Evolutionary conservation across 441 rosid genomes (phyloP).

Genomic region (Mallotus japonicus): DNA sequence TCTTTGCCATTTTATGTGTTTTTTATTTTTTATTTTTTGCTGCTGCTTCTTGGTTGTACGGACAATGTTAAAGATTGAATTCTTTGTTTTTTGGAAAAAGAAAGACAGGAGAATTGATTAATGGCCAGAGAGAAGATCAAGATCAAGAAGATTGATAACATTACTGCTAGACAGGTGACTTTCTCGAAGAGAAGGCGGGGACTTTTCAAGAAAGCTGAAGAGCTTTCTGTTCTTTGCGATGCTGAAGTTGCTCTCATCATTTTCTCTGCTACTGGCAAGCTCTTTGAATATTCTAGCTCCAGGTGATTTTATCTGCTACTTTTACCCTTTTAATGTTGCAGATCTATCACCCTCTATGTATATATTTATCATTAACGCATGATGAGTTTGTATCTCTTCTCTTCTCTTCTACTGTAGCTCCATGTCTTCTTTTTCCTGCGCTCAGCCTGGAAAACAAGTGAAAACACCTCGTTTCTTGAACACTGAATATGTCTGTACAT

Average conservation of each 20-base stretch:
- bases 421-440: no score
- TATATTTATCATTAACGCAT: no score
- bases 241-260: slow-evolving; percentile 68
- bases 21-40: neutral
- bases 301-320: slow-evolving; percentile 17
- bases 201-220: slow-evolving; percentile 76
- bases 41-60: neutral
- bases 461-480: no score
- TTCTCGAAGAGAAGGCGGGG: slow-evolving; percentile 84
- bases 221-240: slow-evolving; percentile 69
- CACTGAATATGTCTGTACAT: no score
- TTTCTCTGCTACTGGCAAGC: slow-evolving; percentile 68
- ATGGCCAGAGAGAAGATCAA: slow-evolving; percentile 94
- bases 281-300: slow-evolving; percentile 53
- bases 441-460: no score
- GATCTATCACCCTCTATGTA: neutral
- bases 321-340: neutral
- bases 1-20: neutral
- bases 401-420: no score
- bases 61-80: neutral
- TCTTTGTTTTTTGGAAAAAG: neutral
- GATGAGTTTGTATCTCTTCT: no score
- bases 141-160: slow-evolving; percentile 84
- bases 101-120: neutral
- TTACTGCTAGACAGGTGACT: slow-evolving; percentile 82